phyloP scores from a whole-genome alignment of 495 filamentous ascomycete genomes.

The Penicillium coffeae region DNA sequence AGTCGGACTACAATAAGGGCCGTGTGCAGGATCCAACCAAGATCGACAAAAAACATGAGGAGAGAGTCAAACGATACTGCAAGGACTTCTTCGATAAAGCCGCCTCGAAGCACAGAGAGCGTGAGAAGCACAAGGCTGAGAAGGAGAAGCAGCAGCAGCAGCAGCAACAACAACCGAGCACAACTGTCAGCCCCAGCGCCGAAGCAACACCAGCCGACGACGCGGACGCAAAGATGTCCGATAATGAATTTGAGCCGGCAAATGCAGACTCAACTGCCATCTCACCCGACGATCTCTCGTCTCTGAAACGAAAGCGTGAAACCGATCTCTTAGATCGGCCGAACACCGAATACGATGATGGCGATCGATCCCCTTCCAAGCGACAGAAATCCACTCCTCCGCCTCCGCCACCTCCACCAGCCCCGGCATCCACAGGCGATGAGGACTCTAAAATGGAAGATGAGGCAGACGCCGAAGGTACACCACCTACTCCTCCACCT shows the following conservation, averaged over 20 bases:
- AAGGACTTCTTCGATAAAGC: conserved; percentile 84
- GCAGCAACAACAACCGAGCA: conserved; percentile 13
- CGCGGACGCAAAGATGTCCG: conserved; percentile 50
- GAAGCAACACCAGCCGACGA: conserved; percentile 32
- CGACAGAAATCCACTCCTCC: conserved; percentile 38
- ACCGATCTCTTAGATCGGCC: conserved; percentile 52
- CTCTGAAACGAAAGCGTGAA: conserved; percentile 23
- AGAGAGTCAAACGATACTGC: conserved; percentile 75
- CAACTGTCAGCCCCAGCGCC: conserved; percentile 21
- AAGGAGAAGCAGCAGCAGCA: conserved; percentile 27
- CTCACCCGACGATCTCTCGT: conserved; percentile 24
- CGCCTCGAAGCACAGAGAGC: conserved; percentile 64
- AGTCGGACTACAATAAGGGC: conserved; percentile 82
- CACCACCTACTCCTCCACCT: conserved; percentile 20
- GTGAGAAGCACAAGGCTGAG: conserved; percentile 62
- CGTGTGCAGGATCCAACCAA: conserved; percentile 79
- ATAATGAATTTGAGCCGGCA: conserved; percentile 45
- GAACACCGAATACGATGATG: conserved; percentile 18
- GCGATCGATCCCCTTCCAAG: conserved; percentile 29
- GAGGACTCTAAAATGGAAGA: conserved; percentile 6
- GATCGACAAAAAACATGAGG: conserved; percentile 72
- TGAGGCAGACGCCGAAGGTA: conserved; percentile 18
- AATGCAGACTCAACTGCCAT: conserved; percentile 5
- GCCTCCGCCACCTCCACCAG: conserved; percentile 27
- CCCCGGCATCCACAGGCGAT: conserved; percentile 5